Base-by-base conservation (phyloP, 2,329 filamentous ascomycete species). In the Epichloe sibirici region DNA sequence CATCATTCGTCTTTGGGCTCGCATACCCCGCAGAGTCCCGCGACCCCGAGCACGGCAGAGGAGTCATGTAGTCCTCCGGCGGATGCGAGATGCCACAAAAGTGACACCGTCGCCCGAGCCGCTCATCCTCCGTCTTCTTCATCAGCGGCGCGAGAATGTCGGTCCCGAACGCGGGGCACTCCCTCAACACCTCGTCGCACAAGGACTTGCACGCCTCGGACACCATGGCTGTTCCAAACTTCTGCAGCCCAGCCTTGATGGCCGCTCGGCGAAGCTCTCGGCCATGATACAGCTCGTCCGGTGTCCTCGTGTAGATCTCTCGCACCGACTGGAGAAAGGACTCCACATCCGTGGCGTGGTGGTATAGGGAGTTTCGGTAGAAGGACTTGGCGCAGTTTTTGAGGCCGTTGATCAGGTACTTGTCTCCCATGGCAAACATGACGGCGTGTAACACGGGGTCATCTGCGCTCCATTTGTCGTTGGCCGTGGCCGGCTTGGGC, bases 131-230 rank as follows among this genome's bases (percentile, higher is more conserved):
- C 37, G n/a, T 40, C 46, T 48, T 48, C 37, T 37, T 48, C 46
- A 48, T 48, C n/a, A 48, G 46, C 46, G 46, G 46, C 25, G 37
- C 37, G 23, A 48, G 46, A 17, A 48, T 40, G 25, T 48, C 46
- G 37, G 46, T 40, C 15, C 37, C 46, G 31, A 48, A 48, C 7
- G 23, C 46, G 21, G 46, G 46, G 2, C 37, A 48, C 15, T 28
- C 23, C 12, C 23, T 15, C 37, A 48, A 23, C n/a, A 48, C 46
- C 5, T 40, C 46, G 25, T 48, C 37, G 6, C 46, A 48, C 37
- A 48, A 31, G 7, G 8, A 13, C 37, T 11, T 40, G 46, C 37
- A 48, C 46, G n/a, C 21, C 5, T 40, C 25, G 0, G 37, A 48
- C 23, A 48, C 46, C 46, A 48, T 48, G 23, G 46, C 46, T 12